A percentile compares a stretch with the other conserved stretches of the same genome.
Conservation (phyloP, 2,329 filamentous ascomycete genomes). For the Boeremia exigua region DNA sequence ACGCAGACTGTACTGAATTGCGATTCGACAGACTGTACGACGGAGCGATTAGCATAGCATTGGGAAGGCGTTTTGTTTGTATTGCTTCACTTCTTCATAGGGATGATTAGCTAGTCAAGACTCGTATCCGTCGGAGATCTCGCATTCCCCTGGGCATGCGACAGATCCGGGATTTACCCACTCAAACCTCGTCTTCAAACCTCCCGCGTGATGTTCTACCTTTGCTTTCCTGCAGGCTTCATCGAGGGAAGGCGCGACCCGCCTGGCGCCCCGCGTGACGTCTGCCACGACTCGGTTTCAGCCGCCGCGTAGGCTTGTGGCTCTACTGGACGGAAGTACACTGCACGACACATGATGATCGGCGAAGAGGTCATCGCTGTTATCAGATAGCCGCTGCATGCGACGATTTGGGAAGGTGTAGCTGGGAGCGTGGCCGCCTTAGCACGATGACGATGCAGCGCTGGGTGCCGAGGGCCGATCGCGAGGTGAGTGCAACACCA, state of each 20-base stretch:
- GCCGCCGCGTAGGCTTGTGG: background rate
- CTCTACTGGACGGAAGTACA: background rate
- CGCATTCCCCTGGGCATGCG: constrained; percentile 21
- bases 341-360: too few relatives aligned
- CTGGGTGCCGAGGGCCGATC: constrained; percentile 16
- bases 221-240: background rate
- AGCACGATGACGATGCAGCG: background rate
- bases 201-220: background rate
- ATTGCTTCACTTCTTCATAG: constrained; percentile 35
- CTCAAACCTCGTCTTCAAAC: constrained; percentile 29
- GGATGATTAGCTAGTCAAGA: constrained; percentile 50
- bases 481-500: background rate
- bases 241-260: background rate
- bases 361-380: background rate
- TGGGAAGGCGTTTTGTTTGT: constrained; percentile 18
- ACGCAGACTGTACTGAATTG: constrained; percentile 17
- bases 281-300: background rate
- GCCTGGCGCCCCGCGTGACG: background rate
- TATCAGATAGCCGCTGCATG: constrained; percentile 11
- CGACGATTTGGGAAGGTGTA: constrained; percentile 15
- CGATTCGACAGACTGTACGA: constrained; percentile 23
- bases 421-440: background rate
- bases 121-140: constrained; percentile 48
- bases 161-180: constrained; percentile 48
- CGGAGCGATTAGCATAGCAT: constrained; percentile 19